phyloP scores from a whole-genome alignment of 1,284 basidiomycete genomes.

The Leccinum laetum region DNA sequence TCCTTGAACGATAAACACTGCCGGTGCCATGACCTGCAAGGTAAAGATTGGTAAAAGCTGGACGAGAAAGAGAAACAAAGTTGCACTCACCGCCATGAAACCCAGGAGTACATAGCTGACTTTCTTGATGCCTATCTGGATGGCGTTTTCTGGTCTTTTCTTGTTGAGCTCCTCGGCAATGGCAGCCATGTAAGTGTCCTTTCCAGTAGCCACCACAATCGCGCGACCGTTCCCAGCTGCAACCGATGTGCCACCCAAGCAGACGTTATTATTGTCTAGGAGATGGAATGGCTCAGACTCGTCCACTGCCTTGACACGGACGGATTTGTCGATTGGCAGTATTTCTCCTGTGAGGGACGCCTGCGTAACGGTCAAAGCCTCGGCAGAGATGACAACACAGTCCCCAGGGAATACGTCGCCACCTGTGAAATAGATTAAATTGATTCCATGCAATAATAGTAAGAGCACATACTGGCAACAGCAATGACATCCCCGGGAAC shows the following conservation, averaged over 20 bases:
- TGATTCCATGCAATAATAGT: not conserved
- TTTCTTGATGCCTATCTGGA: slow-evolving; percentile 33
- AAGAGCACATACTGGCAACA: slow-evolving; percentile 26
- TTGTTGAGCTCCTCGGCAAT: slow-evolving; percentile 34
- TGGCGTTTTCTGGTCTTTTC: slow-evolving; percentile 29
- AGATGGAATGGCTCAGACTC: slow-evolving; percentile 26
- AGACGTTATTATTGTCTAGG: slow-evolving; percentile 29
- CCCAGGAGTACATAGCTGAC: slow-evolving; percentile 32
- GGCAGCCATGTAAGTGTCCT: slow-evolving; percentile 33
- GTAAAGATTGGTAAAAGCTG: not conserved
- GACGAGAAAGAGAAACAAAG: not conserved
- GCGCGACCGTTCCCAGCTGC: slow-evolving; percentile 30
- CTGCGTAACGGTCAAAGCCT: slow-evolving; percentile 29
- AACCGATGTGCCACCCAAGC: slow-evolving; percentile 33
- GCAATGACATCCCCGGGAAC: slow-evolving; percentile 31
- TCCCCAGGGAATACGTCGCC: slow-evolving; percentile 35
- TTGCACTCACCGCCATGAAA: slow-evolving; percentile 29
- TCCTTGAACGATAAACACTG: slow-evolving; percentile 31
- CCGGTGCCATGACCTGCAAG: slow-evolving; percentile 29
- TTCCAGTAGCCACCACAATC: slow-evolving; percentile 31
- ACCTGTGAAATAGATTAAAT: slow-evolving; percentile 12
- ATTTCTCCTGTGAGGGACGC: slow-evolving; percentile 34
- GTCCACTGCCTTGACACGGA: slow-evolving; percentile 15
- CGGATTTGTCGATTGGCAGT: slow-evolving; percentile 27
- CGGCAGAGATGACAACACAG: slow-evolving; percentile 31